phyloP scores from a whole-genome alignment of 2,329 filamentous ascomycete species.

The Fusarium sp. region DNA sequence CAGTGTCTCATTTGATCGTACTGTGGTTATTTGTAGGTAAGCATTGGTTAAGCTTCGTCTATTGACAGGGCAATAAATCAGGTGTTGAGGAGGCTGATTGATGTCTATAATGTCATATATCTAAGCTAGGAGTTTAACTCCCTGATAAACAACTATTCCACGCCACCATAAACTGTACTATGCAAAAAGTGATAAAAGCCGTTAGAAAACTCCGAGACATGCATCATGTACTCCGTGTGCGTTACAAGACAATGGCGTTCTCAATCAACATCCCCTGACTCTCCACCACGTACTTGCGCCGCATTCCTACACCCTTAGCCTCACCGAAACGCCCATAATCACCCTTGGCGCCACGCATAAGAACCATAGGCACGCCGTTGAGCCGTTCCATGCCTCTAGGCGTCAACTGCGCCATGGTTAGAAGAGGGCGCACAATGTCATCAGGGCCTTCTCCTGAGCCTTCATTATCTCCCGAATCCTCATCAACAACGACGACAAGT shows the following conservation, averaged over 20 bases:
- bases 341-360: slow-evolving; percentile 79
- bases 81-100: background rate
- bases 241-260: slow-evolving; percentile 78
- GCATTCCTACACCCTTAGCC: slow-evolving; percentile 79
- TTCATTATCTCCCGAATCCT: slow-evolving; percentile 55
- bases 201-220: slow-evolving; percentile 44
- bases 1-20: no score
- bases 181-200: slow-evolving; percentile 17
- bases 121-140: background rate
- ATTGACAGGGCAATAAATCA: background rate
- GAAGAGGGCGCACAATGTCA: slow-evolving; percentile 71
- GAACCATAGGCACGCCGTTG: slow-evolving; percentile 84
- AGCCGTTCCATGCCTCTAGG: slow-evolving; percentile 77
- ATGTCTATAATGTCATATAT: background rate
- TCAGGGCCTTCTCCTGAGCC: slow-evolving; percentile 47
- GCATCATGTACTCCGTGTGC: slow-evolving; percentile 25
- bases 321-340: slow-evolving; percentile 72
- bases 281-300: slow-evolving; percentile 83
- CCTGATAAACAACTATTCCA: slow-evolving; percentile 1
- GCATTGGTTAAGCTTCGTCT: background rate
- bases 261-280: slow-evolving; percentile 84
- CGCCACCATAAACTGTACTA: slow-evolving; percentile 8
- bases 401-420: slow-evolving; percentile 82
- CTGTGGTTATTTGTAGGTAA: no score
- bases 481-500: slow-evolving; percentile 84